Evolutionary conservation across 106 monocot species (phyloP), one percentile per base, ranked within the genome.

Genomic region (Iris macrosiphon): DNA sequence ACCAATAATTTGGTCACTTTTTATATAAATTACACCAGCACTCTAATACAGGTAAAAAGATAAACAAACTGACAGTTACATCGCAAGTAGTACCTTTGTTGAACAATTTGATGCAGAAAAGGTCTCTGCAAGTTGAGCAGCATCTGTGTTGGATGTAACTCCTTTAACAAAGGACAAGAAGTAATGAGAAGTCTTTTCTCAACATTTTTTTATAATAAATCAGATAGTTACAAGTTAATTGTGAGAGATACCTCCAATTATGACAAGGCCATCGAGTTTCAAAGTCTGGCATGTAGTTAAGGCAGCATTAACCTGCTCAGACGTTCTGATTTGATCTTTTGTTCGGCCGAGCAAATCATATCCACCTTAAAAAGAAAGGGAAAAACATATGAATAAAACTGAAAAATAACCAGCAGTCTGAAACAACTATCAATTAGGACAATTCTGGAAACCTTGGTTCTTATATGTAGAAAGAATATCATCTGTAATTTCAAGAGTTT

Each of bases 271-370:
- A 80, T 93, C 83, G 56, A 93, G 74, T 58, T 80, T 80, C 59
- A 93, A 65, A n/a, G 72, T 66, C 35, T 66, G 73, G 43, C 92
- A 87, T 58, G 92, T 49, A 31, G 62, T 15, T 74, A 87, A 55
- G 17, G 92, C 80, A 62, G 92, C 83, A 83, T 87, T 83, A 6
- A 93, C 87, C 62, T 93, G 92, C 62, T 83, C 87, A 30, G 64
- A 83, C 50, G 92, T 93, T 59, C 77, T 73, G 7, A 93, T 87
- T 33, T 93, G 92, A 83, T 93, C 92, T 57, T 74, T 52, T 30
- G 92, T 93, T 26, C 87, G 79, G 19, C 92, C 87, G 53, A 93
- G 82, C 60, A 93, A 62, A 75, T 93, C 87, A 69, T 80, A 93
- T 27, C 92, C 92, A 63, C 92, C 91, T 90, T 61, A 28, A 61